Percentiles rank a stretch among this genome's conserved stretches.
These are phyloP conservation scores for Apiotrichum sp. DNA, from an alignment of 1,284 basidiomycete genomes.

Conservation along the genomic window DNA sequence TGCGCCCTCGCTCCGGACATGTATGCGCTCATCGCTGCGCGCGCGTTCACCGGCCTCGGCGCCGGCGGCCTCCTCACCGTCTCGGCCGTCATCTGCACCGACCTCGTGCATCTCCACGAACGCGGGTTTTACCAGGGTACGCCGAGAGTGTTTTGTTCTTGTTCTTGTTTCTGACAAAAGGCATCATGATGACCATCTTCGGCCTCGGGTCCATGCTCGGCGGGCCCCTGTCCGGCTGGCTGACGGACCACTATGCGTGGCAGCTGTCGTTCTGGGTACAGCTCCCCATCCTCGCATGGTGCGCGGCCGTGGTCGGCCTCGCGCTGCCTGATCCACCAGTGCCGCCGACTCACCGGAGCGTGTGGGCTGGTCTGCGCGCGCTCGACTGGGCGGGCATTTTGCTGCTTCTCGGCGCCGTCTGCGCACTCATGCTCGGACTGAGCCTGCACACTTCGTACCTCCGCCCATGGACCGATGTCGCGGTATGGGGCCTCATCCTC, in stretches of 20 bases:
- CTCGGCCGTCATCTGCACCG: constrained; percentile 44
- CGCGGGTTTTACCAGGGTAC: constrained; percentile 46
- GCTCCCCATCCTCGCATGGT: constrained; percentile 33
- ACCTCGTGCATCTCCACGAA: constrained; percentile 43
- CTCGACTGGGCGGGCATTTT: constrained; percentile 40
- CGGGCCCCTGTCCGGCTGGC: constrained; percentile 40
- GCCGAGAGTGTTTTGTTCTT: constrained; percentile 1
- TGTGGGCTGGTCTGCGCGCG: constrained; percentile 27
- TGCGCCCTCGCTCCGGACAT: constrained; percentile 39
- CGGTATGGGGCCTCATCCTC: constrained; percentile 61
- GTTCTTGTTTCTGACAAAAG: constrained; percentile 11
- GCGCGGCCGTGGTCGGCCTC: constrained; percentile 25
- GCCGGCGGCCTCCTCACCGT: constrained; percentile 46
- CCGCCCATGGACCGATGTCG: constrained; percentile 64
- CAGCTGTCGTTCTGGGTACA: constrained; percentile 41
- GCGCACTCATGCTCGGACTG: constrained; percentile 67
- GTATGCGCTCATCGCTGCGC: constrained; percentile 36
- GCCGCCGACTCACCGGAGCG: constrained; percentile 30
- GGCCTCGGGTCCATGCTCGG: constrained; percentile 41
- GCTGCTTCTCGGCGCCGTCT: constrained; percentile 64
- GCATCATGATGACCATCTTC: constrained; percentile 46
- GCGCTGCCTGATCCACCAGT: constrained; percentile 37
- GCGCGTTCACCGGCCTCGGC: constrained; percentile 43
- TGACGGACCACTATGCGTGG: constrained; percentile 43
- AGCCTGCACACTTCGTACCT: constrained; percentile 77